Percentiles rank a stretch among this genome's conserved stretches.
Evolutionary conservation across 2,329 filamentous ascomycete genomes (phyloP).

Genomic region (Epichloe sp.): DNA sequence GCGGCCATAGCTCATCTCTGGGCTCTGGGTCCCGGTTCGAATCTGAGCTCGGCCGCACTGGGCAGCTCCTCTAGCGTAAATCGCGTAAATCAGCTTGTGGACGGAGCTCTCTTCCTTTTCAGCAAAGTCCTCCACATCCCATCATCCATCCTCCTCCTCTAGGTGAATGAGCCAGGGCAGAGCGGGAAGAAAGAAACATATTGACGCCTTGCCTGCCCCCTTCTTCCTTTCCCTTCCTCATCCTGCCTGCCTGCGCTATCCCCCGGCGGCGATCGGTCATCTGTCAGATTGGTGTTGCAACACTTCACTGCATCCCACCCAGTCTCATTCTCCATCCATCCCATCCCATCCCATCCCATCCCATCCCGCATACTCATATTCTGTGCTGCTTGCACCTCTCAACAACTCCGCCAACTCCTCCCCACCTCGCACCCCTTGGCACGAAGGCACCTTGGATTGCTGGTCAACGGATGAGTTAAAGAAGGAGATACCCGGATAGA

Average conservation of each 20-base stretch:
- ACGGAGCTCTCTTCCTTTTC: neutral
- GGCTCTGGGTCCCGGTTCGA: neutral
- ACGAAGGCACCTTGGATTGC: neutral
- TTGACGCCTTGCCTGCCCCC: neutral
- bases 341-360: neutral
- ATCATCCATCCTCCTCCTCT: neutral
- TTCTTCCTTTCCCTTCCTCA: neutral
- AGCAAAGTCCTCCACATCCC: neutral
- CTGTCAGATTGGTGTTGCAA: neutral
- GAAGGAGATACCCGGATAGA: no score
- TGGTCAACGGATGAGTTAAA: neutral
- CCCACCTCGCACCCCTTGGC: neutral
- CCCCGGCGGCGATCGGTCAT: neutral
- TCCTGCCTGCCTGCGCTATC: neutral
- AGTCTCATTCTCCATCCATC: neutral
- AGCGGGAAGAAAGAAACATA: neutral
- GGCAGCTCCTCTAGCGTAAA: neutral
- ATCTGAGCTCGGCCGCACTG: neutral
- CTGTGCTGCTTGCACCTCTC: neutral
- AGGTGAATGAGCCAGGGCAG: neutral
- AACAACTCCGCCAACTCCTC: neutral
- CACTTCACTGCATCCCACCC: no score
- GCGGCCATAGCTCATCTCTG: slow-evolving; percentile 2
- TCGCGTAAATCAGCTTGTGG: no score
- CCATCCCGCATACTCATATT: neutral